Conservation (phyloP, 2,329 filamentous ascomycete species). For the Colletotrichum viniferum region DNA sequence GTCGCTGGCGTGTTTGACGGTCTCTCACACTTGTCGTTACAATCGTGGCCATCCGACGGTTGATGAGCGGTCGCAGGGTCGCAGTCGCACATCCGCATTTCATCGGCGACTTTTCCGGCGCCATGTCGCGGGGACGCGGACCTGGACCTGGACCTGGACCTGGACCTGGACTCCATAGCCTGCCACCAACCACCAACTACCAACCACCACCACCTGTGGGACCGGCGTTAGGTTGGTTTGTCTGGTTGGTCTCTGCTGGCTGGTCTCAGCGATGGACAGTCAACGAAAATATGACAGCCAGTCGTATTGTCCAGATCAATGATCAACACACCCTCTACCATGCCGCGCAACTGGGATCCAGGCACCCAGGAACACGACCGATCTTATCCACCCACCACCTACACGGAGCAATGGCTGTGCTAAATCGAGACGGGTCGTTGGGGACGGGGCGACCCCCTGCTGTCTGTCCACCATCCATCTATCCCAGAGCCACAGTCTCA, state of each 20-base stretch:
- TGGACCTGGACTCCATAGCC: neutral
- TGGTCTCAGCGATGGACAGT: neutral
- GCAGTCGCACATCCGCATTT: neutral
- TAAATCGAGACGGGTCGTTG: slow-evolving; percentile 15
- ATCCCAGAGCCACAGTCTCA: neutral
- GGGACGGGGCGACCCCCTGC: neutral
- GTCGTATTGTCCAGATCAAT: neutral
- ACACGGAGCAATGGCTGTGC: slow-evolving; percentile 12
- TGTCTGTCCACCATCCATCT: neutral
- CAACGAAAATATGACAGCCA: neutral
- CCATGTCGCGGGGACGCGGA: neutral
- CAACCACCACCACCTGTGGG: neutral
- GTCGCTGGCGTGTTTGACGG: neutral
- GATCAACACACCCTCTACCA: neutral
- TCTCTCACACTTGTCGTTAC: slow-evolving; percentile 9
- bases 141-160: neutral
- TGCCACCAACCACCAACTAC: neutral
- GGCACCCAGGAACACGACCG: slow-evolving; percentile 17
- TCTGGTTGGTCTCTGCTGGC: neutral
- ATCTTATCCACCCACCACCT: neutral
- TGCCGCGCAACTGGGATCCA: slow-evolving; percentile 7
- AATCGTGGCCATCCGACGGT: neutral
- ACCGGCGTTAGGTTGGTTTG: neutral
- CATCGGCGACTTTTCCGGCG: neutral
- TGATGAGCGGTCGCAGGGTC: slow-evolving; percentile 1